Percentiles rank a stretch among this genome's conserved stretches.
Evolutionary conservation across 192 early-diverging fungal species (phyloP).

Genomic region (Endogone sp.): DNA sequence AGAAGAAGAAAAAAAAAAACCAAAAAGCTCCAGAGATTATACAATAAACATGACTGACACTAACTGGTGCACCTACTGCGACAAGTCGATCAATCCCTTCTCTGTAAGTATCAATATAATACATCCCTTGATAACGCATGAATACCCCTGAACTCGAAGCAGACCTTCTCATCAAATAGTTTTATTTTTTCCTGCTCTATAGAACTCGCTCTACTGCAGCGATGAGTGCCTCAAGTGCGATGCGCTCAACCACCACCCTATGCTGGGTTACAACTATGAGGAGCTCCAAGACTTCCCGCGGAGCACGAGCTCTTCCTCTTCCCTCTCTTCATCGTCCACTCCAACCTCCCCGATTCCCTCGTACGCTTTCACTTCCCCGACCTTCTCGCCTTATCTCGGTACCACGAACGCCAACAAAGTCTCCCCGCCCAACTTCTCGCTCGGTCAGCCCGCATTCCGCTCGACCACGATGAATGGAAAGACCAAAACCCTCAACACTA

Average conservation of each 20-base stretch:
- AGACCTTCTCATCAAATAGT: background rate
- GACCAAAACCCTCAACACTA: background rate
- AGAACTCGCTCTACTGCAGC: slow-evolving; percentile 31
- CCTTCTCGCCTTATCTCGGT: slow-evolving; percentile 9
- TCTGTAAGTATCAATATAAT: slow-evolving; percentile 18
- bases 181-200: background rate
- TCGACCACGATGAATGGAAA: background rate
- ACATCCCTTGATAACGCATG: background rate
- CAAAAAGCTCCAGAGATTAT: no score
- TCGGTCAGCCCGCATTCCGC: slow-evolving; percentile 1
- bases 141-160: background rate
- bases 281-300: slow-evolving; percentile 23
- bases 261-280: slow-evolving; percentile 22
- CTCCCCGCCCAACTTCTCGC: slow-evolving; percentile 12
- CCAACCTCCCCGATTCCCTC: slow-evolving; percentile 5
- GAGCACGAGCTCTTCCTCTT: background rate
- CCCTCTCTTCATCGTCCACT: background rate
- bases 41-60: slow-evolving; percentile 32
- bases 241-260: slow-evolving; percentile 17
- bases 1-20: background rate
- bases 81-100: slow-evolving; percentile 28
- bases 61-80: slow-evolving; percentile 36
- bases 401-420: slow-evolving; percentile 7
- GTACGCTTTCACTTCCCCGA: slow-evolving; percentile 4
- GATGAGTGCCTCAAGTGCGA: slow-evolving; percentile 25